Evolutionary conservation across 2,329 filamentous ascomycete species (phyloP), one percentile per base, ranked within the genome.

Genomic region (Apiospora kogelbergensis): DNA sequence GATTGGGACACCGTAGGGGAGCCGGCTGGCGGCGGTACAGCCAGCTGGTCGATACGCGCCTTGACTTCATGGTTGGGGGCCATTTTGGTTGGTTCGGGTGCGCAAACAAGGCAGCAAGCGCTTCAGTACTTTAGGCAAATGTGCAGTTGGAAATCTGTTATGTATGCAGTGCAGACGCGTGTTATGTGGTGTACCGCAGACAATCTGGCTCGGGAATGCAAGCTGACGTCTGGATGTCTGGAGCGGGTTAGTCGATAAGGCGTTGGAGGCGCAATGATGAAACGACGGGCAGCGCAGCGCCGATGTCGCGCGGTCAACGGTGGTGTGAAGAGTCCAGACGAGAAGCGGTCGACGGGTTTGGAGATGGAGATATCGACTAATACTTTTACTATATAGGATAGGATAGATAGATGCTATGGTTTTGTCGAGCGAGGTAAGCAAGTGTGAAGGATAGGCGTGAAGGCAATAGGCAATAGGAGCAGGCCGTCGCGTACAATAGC

Each of bases 1-100:
- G 24, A 99, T 76, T 15, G 93, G 84, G 17, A 97, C 84, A 63
- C 91, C 92, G 78, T 96, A 96, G 1, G 94, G 65, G 88, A 84
- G 72, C 94, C 94, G 10, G 91, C 87, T 3, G 93, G 90, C 64
- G 94, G 93, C 20, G 88, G 85, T 68, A 82, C 78, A 66, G 85
- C 81, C 69, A 93, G 81, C 78, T 90, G 87, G 72, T 82, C 78
- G 74, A 86, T 82, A 72, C 81, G 80, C 48, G 84, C 81, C 68
- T 77, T 72, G 42, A 75, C 76, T 60, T 83, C 79, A 71, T 73
- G 67, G 42, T 78, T 74, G 68, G 79, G 77, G 67, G 79, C 76
- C 78, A 83, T 82, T 67, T 57, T 71, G 64, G 57, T 33, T 60
- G 30, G 53, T 11, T 37, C 13, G 26, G 30, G 17, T 9, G 17